Conservation (phyloP, 2,329 filamentous ascomycete species). For the Arthroderma sp. region DNA sequence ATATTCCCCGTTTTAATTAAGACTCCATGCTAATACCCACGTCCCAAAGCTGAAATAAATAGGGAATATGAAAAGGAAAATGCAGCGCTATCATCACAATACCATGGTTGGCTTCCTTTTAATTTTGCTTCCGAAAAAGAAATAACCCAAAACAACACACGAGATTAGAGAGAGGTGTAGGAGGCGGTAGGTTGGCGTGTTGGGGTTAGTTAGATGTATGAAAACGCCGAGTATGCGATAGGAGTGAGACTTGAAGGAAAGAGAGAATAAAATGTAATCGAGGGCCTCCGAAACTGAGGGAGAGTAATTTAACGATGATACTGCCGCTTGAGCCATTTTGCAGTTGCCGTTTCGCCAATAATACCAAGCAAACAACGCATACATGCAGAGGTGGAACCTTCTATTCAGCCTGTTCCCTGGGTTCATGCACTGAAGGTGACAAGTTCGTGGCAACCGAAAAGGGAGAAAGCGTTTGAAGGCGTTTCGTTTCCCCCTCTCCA, state of each 20-base stretch:
- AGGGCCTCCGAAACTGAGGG: not conserved
- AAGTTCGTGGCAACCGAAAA: not conserved
- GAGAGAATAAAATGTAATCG: not conserved
- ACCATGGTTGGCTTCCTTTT: conserved; percentile 2
- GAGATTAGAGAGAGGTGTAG: not conserved
- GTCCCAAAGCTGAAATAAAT: not conserved
- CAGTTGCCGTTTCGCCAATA: not conserved
- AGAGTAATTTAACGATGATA: not conserved
- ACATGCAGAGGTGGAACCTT: not conserved
- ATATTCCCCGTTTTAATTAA: not conserved
- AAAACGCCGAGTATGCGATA: not conserved
- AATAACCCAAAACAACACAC: not conserved
- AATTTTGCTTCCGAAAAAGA: not conserved
- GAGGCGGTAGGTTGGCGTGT: not conserved
- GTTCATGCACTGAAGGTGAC: not conserved
- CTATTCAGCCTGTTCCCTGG: not conserved
- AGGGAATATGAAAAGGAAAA: not conserved
- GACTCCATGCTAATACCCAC: conserved; percentile 1
- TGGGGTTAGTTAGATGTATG: not conserved
- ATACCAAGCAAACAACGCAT: not conserved
- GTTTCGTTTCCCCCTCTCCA: not conserved
- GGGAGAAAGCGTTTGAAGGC: not conserved
- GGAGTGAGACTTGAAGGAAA: not conserved
- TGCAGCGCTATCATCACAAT: conserved; percentile 2
- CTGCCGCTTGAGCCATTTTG: not conserved